Base-by-base conservation (phyloP, 345 rosid species). In the Noccaea bulbosa region DNA sequence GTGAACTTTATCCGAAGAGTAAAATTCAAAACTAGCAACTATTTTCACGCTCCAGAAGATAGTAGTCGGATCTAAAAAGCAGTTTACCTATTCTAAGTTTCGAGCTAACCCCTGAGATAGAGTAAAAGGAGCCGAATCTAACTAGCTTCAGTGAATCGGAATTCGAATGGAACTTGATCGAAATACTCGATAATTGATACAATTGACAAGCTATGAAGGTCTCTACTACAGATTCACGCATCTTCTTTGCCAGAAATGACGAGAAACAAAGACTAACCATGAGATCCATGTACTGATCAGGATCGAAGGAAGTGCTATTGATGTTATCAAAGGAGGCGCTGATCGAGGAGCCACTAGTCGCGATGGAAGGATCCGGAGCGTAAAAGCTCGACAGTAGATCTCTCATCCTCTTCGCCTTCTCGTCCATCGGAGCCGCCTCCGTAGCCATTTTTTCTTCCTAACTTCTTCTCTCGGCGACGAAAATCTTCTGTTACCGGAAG, bases 391-490 rank as follows among this genome's bases (percentile, higher is more conserved):
- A 88, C 11, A 95, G 69, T 77, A 95, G 94, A 90, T 95, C 99
- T 77, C 99, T 88, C 97, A 83, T 95, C 71, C 99, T 85, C 93
- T 90, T 95, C 57, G 99, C 99, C 81, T 95, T 95, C 51, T 92
- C 99, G 56, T 95, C 99, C 96, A 88, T 34, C 7, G 91, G 96
- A 62, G 66, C 84, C 47, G 83, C 91, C 48, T 83, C 96, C n/a
- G 78, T 81, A 39, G 55, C 91, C 86, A 87, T 88, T 81, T 74
- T 74, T 69, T 41, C 15, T 51, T 56, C 50, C 22, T 46, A 6
- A 2, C 55, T 41, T 67, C 27, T 14, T 56, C 8, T 56, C 8
- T 41, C 57, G 34, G 17, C 33, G 48, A 55, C 45, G 57, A 16
- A 8, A 70, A 10, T 40, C 14, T 11, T 11, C 62, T 34, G 62